Evolutionary conservation across 805 yeast species (phyloP), one percentile per base, ranked within the genome.

Genomic region (Saccharomyces eubayanus): DNA sequence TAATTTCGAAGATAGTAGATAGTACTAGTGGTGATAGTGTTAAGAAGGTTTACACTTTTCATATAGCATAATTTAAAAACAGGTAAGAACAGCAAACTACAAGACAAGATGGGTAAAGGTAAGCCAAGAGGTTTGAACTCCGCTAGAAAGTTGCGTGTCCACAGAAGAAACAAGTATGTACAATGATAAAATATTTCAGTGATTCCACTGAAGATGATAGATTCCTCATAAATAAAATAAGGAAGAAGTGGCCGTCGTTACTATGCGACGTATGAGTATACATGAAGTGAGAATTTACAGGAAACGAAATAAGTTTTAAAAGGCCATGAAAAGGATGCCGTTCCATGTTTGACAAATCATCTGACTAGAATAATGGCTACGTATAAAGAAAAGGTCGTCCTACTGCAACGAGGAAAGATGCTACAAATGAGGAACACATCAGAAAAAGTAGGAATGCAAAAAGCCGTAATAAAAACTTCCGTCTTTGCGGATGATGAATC

Each of bases 51-150:
- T 21, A 46, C 29, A 14, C n/a, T 12, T 29, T 46, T 16, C 1
- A 24, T 20, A 8, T 24, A 21, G 46, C 10, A 31, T 8, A 24
- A 27, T 14, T 9, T 3, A 4, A 16, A n/a, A 36, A 5, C 24
- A 36, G 43, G 21, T 16, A 36, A 36, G 43, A 36, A 36, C 43
- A 36, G 20, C 43, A 36, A 36, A 36, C 43, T 16, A 36, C 43
- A 36, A 36, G 43, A 36, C 16, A 86, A 75, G 75, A 90, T 90
- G 97, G 96, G 96, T 83, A 89, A 87, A 82, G 96, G 96, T 80
- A 89, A 89, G 83, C 97, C 97, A 85, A 88, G 97, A 87, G 98
- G 98, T 77, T 82, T 91, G 79, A 91, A 91, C 90, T 85, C 97
- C 76, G 98, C 98, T 76, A 89, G 98, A 86, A 92, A 92, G 85